Percentiles rank a stretch among this genome's conserved stretches.
These are phyloP conservation scores for Dactylellina sp. DNA, from an alignment of 2,329 filamentous ascomycete species.

Conservation along the genomic window DNA sequence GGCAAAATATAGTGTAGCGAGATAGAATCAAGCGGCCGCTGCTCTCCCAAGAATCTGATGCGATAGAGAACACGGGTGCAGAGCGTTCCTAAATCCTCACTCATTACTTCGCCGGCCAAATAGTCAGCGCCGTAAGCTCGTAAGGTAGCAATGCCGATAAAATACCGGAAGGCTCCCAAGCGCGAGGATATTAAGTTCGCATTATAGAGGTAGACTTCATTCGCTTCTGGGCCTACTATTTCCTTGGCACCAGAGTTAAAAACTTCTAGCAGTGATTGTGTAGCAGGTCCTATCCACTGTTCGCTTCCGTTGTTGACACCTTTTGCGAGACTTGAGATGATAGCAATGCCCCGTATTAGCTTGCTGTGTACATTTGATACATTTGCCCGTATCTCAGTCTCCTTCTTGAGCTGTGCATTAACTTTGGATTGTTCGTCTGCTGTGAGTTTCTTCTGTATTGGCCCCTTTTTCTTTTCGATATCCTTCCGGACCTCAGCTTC, in stretches of 20 bases:
- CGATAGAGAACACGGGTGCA: slow-evolving; percentile 91
- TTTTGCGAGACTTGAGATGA: slow-evolving; percentile 82
- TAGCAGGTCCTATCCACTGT: slow-evolving; percentile 86
- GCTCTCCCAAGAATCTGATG: slow-evolving; percentile 87
- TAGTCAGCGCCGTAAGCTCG: slow-evolving; percentile 80
- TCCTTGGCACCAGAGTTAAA: slow-evolving; percentile 84
- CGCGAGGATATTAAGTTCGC: slow-evolving; percentile 79
- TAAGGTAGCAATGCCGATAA: slow-evolving; percentile 87
- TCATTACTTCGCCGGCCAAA: slow-evolving; percentile 65
- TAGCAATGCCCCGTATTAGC: slow-evolving; percentile 84
- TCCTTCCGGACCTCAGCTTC: slow-evolving; percentile 90
- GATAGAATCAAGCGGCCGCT: slow-evolving; percentile 89
- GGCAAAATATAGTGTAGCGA: slow-evolving; percentile 89
- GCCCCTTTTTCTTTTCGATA: slow-evolving; percentile 89
- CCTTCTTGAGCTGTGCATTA: slow-evolving; percentile 88
- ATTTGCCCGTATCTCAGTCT: slow-evolving; percentile 79
- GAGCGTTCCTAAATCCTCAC: slow-evolving; percentile 66
- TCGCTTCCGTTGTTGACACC: slow-evolving; percentile 90
- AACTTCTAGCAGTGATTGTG: slow-evolving; percentile 77
- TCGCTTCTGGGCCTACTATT: slow-evolving; percentile 82
- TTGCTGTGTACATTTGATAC: slow-evolving; percentile 77
- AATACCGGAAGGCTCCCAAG: slow-evolving; percentile 80
- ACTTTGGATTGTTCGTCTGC: slow-evolving; percentile 90
- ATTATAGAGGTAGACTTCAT: slow-evolving; percentile 81
- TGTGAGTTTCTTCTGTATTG: slow-evolving; percentile 86